These are phyloP conservation scores for Phanerochaete carnosa DNA, from an alignment of 768 basidiomycete genomes.

Conservation along the genomic window DNA sequence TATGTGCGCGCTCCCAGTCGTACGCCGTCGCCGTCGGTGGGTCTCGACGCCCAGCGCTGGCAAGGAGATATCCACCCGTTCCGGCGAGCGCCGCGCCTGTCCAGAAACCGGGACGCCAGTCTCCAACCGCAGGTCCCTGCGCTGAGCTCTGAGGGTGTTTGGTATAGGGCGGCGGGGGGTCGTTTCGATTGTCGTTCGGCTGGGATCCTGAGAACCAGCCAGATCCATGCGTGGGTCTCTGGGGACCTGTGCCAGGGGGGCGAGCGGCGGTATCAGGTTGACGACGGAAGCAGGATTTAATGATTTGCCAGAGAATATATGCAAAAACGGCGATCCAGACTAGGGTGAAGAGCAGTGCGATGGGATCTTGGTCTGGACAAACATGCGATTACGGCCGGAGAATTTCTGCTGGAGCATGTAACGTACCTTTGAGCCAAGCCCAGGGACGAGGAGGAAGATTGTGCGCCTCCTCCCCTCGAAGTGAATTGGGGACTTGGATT, in stretches of 20 bases:
- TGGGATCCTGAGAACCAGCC: conserved; percentile 55
- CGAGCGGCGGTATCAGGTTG: conserved; percentile 27
- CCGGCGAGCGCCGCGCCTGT: conserved; percentile 77
- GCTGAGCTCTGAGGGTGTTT: conserved; percentile 26
- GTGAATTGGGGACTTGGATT: conserved; percentile 54
- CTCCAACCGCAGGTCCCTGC: conserved; percentile 20
- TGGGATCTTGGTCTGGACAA: conserved; percentile 29
- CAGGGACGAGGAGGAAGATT: conserved; percentile 11
- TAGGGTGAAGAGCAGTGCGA: conserved; percentile 49
- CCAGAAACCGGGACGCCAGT: conserved; percentile 79
- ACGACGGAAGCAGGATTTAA: conserved; percentile 49
- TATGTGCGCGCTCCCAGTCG: conserved; percentile 53
- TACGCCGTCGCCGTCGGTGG: conserved; percentile 31
- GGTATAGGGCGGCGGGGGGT: conserved; percentile 50
- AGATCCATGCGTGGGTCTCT: conserved; percentile 27
- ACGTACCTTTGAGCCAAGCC: conserved; percentile 15
- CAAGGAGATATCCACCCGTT: conserved; percentile 52
- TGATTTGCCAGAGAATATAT: conserved; percentile 54
- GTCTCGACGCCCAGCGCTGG: conserved; percentile 28
- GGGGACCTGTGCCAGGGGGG: conserved; percentile 22
- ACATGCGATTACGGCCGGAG: not conserved
- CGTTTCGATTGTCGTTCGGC: conserved; percentile 29
- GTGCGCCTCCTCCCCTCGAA: conserved; percentile 18
- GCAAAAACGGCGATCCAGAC: conserved; percentile 53
- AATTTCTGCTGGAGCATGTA: not conserved